phyloP scores from a whole-genome alignment of 257 asterid genomes.

The Solanum okadae region DNA sequence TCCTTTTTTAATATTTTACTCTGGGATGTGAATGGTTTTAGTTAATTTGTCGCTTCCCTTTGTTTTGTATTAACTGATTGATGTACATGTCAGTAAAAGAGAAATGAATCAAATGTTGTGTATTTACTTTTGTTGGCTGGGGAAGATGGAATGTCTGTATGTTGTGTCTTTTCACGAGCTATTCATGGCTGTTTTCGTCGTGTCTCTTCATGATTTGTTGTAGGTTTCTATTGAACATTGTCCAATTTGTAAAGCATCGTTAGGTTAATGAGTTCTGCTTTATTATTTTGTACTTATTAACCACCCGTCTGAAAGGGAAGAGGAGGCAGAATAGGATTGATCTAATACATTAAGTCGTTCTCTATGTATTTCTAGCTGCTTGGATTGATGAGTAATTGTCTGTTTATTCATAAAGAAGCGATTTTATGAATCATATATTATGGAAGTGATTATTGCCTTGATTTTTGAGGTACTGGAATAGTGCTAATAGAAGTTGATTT shows the following conservation, averaged over 20 bases:
- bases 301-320: not conserved
- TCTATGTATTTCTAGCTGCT: not conserved
- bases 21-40: not conserved
- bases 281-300: not conserved
- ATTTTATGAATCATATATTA: not conserved
- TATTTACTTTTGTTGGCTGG: not conserved
- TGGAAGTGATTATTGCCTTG: not conserved
- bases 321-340: not conserved
- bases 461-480: not conserved
- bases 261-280: not conserved
- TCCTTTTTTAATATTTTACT: not conserved
- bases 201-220: not conserved
- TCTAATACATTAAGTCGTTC: not conserved
- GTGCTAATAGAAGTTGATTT: not conserved
- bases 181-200: not conserved
- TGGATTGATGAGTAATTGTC: not conserved
- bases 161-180: not conserved
- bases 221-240: not conserved
- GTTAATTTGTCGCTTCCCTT: not conserved
- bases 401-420: not conserved
- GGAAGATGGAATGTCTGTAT: not conserved
- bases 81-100: not conserved
- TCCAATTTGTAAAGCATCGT: not conserved
- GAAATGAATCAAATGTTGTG: not conserved
- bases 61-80: not conserved